Evolutionary conservation across 371 early-diverging fungal species (phyloP).

Genomic region (Rhizopus stolonifer): DNA sequence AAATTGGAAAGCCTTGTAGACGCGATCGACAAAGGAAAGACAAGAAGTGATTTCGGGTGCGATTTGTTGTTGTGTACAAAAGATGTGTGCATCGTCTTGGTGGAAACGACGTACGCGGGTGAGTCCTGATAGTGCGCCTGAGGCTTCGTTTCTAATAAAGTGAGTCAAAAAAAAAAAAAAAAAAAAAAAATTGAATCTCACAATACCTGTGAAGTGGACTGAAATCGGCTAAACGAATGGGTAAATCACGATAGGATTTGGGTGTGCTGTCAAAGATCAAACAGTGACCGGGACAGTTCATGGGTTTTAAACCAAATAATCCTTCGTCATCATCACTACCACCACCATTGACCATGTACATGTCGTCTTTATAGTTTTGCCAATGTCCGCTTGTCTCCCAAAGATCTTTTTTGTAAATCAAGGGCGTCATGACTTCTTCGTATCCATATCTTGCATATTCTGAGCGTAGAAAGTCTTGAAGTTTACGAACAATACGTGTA

Average conservation of each 20-base stretch:
- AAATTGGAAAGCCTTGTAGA: conserved; percentile 88
- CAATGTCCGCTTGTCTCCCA: conserved; percentile 97
- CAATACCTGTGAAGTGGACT: conserved; percentile 88
- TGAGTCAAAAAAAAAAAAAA: too few species aligned
- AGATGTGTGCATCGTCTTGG: conserved; percentile 98
- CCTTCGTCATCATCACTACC: conserved; percentile 58
- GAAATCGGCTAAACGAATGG: conserved; percentile 93
- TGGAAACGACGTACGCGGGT: conserved; percentile 96
- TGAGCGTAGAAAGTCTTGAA: conserved; percentile 63
- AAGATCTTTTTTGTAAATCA: conserved; percentile 91
- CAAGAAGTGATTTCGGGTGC: conserved; percentile 77
- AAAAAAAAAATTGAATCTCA: not conserved
- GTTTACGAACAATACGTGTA: conserved; percentile 80
- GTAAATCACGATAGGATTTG: conserved; percentile 90
- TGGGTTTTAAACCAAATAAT: conserved; percentile 89
- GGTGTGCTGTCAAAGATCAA: conserved; percentile 83
- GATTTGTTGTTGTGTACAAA: conserved; percentile 81
- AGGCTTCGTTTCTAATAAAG: conserved; percentile 83
- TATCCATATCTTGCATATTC: conserved; percentile 92
- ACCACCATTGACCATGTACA: conserved; percentile 61
- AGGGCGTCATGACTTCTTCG: conserved; percentile 94
- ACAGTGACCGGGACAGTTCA: conserved; percentile 99
- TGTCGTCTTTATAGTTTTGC: conserved; percentile 88
- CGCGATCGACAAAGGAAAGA: conserved; percentile 84
- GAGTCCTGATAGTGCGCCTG: conserved; percentile 91